These are phyloP conservation scores for Jaltomata sinuosa DNA, from an alignment of 257 asterid genomes.

Conservation along the genomic window DNA sequence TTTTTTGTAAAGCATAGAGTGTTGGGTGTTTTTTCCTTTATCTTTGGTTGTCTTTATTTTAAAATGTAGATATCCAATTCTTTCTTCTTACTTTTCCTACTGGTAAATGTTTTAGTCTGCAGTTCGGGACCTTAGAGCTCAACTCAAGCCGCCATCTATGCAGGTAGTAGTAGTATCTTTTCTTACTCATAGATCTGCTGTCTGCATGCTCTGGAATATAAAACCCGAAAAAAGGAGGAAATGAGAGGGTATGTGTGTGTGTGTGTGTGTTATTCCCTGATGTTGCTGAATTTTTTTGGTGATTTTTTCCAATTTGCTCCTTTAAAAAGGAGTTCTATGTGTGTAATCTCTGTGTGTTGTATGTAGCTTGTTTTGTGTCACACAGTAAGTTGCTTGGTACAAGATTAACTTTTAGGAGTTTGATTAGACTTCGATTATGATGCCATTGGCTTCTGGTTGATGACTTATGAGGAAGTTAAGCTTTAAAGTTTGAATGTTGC, in stretches of 20 bases:
- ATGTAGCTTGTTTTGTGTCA: neutral
- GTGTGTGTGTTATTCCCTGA: neutral
- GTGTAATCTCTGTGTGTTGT: neutral
- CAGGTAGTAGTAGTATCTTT: constrained; percentile 43
- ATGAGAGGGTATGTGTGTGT: neutral
- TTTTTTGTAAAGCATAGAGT: neutral
- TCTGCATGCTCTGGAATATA: neutral
- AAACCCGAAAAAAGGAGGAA: neutral
- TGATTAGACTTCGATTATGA: neutral
- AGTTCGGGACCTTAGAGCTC: constrained; percentile 89
- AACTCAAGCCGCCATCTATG: constrained; percentile 97
- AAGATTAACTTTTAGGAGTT: neutral
- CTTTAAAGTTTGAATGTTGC: neutral
- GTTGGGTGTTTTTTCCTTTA: neutral
- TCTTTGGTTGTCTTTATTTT: neutral
- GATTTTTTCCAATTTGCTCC: neutral
- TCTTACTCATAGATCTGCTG: neutral
- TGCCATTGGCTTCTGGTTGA: neutral
- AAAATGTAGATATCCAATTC: neutral
- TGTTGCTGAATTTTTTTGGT: neutral
- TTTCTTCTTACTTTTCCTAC: constrained; percentile 3
- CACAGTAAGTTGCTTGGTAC: neutral
- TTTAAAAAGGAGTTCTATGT: neutral
- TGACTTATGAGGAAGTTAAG: neutral
- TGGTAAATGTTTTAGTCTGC: constrained; percentile 48